Conservation (phyloP, 164 flowering plant species). For the Euptelea pleiosperma region DNA sequence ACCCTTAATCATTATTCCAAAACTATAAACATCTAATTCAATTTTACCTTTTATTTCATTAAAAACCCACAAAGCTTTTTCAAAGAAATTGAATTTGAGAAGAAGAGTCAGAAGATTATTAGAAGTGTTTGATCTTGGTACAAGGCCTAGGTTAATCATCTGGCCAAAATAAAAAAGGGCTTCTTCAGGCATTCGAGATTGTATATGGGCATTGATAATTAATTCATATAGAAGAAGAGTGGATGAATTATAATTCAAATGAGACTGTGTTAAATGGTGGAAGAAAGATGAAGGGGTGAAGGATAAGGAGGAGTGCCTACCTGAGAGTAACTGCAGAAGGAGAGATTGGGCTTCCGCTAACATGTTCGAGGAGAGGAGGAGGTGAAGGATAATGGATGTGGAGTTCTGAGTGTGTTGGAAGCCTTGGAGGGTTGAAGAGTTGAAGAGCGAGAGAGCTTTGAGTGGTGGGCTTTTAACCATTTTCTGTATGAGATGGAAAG, state of each 20-base stretch:
- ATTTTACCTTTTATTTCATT: slow-evolving; percentile 22
- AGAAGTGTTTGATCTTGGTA: slow-evolving; percentile 37
- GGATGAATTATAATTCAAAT: background rate
- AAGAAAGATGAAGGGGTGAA: slow-evolving; percentile 38
- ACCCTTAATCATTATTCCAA: slow-evolving; percentile 66
- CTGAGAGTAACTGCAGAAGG: slow-evolving; percentile 36
- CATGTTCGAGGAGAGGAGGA: slow-evolving; percentile 40
- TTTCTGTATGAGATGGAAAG: slow-evolving; percentile 28
- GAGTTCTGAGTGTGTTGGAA: slow-evolving; percentile 39
- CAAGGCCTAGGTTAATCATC: slow-evolving; percentile 35
- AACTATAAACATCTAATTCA: slow-evolving; percentile 47
- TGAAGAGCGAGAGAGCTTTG: slow-evolving; percentile 51
- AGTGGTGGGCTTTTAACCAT: slow-evolving; percentile 63
- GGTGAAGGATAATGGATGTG: slow-evolving; percentile 33
- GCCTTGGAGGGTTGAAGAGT: slow-evolving; percentile 31
- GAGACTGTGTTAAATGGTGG: slow-evolving; percentile 25
- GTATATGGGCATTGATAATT: slow-evolving; percentile 38
- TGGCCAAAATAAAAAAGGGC: slow-evolving; percentile 38
- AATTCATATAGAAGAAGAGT: slow-evolving; percentile 30
- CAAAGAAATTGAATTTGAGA: slow-evolving; percentile 29
- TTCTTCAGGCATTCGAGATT: slow-evolving; percentile 30
- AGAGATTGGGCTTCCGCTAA: slow-evolving; percentile 42
- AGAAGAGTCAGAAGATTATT: slow-evolving; percentile 40
- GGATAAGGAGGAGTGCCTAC: slow-evolving; percentile 23
- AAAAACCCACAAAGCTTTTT: slow-evolving; percentile 45